Percentiles rank a stretch among this genome's conserved stretches.
Evolutionary conservation across 2,329 filamentous ascomycete genomes (phyloP).

Genomic region (Neurospora crassa): DNA sequence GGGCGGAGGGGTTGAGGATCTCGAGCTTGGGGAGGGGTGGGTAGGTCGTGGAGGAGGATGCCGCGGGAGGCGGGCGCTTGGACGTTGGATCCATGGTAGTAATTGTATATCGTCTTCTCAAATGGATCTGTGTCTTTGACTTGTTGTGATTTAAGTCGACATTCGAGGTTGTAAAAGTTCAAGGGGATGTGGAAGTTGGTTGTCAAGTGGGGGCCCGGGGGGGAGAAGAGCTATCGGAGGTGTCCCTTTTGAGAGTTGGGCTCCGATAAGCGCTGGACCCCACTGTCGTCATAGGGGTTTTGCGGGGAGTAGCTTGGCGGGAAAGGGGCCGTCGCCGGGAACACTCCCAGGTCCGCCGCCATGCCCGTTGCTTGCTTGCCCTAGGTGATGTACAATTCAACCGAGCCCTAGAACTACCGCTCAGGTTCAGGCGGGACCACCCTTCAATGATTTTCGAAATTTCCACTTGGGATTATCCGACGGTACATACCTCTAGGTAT

Average conservation of each 20-base stretch:
- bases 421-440: neutral
- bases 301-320: neutral
- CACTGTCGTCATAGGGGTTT: constrained; percentile 3
- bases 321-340: neutral
- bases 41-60: neutral
- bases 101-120: neutral
- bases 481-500: too few relatives aligned
- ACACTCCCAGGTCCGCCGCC: neutral
- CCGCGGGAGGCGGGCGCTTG: neutral
- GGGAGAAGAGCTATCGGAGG: neutral
- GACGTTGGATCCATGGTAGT: neutral
- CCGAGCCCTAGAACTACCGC: neutral
- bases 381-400: neutral
- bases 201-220: neutral
- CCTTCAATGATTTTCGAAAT: neutral
- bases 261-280: neutral
- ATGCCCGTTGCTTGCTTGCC: too few relatives aligned
- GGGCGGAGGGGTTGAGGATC: constrained; percentile 36
- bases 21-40: constrained; percentile 28
- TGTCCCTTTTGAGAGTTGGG: neutral
- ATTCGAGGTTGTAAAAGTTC: neutral
- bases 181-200: neutral
- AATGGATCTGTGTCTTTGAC: neutral
- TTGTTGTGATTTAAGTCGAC: neutral
- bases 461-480: too few relatives aligned